These are phyloP conservation scores for Irpex lacteus DNA, from an alignment of 1,284 basidiomycete genomes.

Conservation along the genomic window DNA sequence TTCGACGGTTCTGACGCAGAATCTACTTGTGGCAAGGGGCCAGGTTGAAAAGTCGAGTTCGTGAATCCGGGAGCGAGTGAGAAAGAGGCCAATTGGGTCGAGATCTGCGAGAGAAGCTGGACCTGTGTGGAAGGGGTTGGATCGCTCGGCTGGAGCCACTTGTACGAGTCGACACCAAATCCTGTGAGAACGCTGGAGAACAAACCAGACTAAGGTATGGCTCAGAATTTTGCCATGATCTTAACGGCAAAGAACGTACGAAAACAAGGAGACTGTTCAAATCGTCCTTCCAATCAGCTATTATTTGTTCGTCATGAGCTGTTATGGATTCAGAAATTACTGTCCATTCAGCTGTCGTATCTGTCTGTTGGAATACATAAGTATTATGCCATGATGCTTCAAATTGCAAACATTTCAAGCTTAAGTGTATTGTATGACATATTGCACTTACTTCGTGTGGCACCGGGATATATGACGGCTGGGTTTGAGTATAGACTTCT, in stretches of 20 bases:
- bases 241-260: conserved; percentile 3
- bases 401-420: too few species aligned
- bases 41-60: conserved; percentile 3
- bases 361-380: not conserved
- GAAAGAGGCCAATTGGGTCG: conserved; percentile 6
- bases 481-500: too few species aligned
- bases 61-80: conserved; percentile 3
- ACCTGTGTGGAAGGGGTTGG: not conserved
- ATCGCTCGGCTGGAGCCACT: conserved; percentile 5
- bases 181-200: conserved; percentile 13
- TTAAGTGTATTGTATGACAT: too few species aligned
- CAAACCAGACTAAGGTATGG: conserved; percentile 8
- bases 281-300: conserved; percentile 11
- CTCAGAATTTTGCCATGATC: not conserved
- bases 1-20: not conserved
- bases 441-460: too few species aligned
- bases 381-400: too few species aligned
- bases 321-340: conserved; percentile 3
- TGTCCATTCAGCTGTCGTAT: conserved; percentile 6
- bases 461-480: too few species aligned
- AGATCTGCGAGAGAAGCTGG: conserved; percentile 9
- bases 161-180: conserved; percentile 8
- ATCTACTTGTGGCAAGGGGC: not conserved
- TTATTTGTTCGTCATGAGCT: conserved; percentile 6
- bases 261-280: conserved; percentile 12